A percentile compares a stretch with the other conserved stretches of the same genome.
Conservation (phyloP, 768 basidiomycete genomes). For the Mycena maculata region DNA sequence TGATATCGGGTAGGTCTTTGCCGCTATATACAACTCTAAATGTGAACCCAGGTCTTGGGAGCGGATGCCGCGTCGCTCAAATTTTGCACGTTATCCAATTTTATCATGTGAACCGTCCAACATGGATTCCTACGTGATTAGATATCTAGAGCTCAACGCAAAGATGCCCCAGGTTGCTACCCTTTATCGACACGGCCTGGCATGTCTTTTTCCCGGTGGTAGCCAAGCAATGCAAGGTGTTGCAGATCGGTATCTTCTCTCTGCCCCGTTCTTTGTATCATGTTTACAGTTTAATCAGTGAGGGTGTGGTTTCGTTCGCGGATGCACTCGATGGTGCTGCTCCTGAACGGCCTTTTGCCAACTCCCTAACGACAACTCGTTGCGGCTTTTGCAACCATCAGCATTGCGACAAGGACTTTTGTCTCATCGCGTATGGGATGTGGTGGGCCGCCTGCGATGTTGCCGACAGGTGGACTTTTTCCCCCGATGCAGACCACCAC, state of each 20-base stretch:
- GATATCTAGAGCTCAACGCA: neutral
- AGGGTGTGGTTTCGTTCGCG: conserved; percentile 15
- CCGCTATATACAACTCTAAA: neutral
- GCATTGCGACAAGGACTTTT: neutral
- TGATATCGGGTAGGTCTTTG: conserved; percentile 4
- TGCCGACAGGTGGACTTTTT: too few relatives aligned
- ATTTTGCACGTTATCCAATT: neutral
- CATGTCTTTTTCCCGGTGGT: neutral
- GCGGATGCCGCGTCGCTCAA: neutral
- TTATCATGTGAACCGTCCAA: neutral
- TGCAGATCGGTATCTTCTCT: conserved; percentile 2
- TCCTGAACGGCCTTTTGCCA: neutral
- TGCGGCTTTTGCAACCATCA: neutral
- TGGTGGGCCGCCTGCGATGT: too few relatives aligned
- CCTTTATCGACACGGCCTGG: neutral
- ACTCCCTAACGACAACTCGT: neutral
- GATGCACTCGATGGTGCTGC: conserved; percentile 19
- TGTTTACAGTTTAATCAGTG: neutral
- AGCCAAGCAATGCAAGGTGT: neutral
- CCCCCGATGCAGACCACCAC: too few relatives aligned
- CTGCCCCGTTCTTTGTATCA: neutral
- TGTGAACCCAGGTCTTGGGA: too few relatives aligned
- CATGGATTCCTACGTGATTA: neutral
- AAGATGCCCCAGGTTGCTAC: conserved; percentile 3
- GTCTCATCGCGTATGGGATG: neutral